Base-by-base conservation (phyloP, 805 yeast genomes). In the Jamesozyma jinghongensis region DNA sequence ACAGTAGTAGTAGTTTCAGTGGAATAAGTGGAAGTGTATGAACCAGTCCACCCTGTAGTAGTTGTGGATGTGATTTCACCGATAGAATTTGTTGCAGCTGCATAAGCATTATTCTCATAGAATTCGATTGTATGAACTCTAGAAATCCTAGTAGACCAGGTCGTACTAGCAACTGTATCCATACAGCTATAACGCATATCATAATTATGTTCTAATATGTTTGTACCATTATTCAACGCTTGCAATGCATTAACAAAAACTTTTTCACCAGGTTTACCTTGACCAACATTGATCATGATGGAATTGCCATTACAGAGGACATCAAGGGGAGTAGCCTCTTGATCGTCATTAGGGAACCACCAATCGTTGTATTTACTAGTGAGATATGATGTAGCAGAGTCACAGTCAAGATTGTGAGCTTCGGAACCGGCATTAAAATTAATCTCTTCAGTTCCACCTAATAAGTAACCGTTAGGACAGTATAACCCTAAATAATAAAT, bases 351-450 rank as follows among this genome's bases (percentile, higher is more conserved):
- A 18, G 69, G 67, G 17, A 62, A 56, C 31, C 51, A 46, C 59
- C 63, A 66, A 37, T 59, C 64, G 41, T 67, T 67, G 37, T 57
- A 57, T 13, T 52, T 45, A 28, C 53, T 52, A 3, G 67, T 44
- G 4, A 51, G 30, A 29, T 44, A 48, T 5, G 51, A 43, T 45
- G 51, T 49, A 16, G 48, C 41, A 5, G 53, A 45, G 19, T 50
- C 59, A 49, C 74, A 69, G 22, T 54, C 55, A 19, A 66, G 57
- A 7, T 62, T 62, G 40, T 50, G 54, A 8, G 57, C 56, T n/a
- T 46, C 49, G 32, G 65, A 65, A 38, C 59, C 44, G 36, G 50
- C 53, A 34, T 67, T 60, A 48, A 56, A 56, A 16, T 45, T 38
- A 18, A 65, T 47, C 1, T 44, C 33, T 34, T 59, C 49, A 4